Evolutionary conservation across 176 grass and related monocot species (phyloP), one percentile per base, ranked within the genome.

Genomic region (Aegilops umbellulata): DNA sequence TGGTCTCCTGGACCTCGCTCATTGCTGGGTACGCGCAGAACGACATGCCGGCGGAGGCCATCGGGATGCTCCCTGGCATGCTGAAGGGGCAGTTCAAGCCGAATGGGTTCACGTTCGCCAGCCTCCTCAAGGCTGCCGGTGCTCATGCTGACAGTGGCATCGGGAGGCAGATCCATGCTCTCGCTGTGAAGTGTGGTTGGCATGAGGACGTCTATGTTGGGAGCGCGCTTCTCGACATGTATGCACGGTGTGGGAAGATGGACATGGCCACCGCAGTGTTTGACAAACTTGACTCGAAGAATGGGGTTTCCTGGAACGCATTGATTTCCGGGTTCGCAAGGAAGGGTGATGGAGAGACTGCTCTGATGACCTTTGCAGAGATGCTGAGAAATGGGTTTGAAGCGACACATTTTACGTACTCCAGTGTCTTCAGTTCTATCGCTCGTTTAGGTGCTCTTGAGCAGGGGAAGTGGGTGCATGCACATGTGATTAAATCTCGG

Each of bases 391-490:
- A 46, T 24, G 74, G 90, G 3, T 90, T 95, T 64, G 63, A 75
- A 30, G 90, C 88, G 1, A 88, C 93, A 0, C 88, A 88, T 88
- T 95, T 95, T 79, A 92, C 90, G 0, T 95, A 95, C 62, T 92
- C 93, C 1, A 95, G 93, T 17, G 36, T 95, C 46, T 95, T 95
- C 84, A 86, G 63, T 24, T 80, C 88, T 2, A 81, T 91, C 15
- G 90, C 93, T 27, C 29, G 86, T 22, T 83, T 86, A 17, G 93
- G 93, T 65, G 83, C 88, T 44, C 85, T 95, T 24, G 93, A 95
- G 58, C 90, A 92, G 67, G 93, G 93, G 10, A 95, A 88, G 60
- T 95, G 93, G 90, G 88, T 95, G 62, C 93, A 95, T 81, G 93
- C 88, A 1, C 88, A 95, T 68, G 84, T 92, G 88, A 87, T 95